Conservation (phyloP, 164 flowering plant species). For the Platanus orientalis region DNA sequence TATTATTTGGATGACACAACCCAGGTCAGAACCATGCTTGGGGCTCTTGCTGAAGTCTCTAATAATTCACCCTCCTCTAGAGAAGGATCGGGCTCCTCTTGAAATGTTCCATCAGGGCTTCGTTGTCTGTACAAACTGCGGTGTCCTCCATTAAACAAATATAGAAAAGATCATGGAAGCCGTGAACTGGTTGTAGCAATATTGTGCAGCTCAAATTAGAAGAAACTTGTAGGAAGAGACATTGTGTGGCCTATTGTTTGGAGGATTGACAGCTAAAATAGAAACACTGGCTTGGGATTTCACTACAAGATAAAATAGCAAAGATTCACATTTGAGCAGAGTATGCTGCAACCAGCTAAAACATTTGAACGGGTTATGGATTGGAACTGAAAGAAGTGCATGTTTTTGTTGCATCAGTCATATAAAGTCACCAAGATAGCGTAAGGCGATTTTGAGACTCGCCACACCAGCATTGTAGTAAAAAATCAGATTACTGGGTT, state of each 20-base stretch:
- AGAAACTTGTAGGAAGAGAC: constrained; percentile 6
- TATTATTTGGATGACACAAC: constrained; percentile 53
- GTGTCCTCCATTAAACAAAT: constrained; percentile 1
- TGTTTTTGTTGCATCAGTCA: not conserved
- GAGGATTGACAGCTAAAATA: not conserved
- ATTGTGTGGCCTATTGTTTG: not conserved
- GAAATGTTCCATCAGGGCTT: constrained; percentile 7
- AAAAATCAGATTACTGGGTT: not conserved
- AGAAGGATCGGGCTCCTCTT: constrained; percentile 10
- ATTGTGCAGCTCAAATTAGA: constrained; percentile 13
- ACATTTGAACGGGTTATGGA: not conserved
- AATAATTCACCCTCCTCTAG: constrained; percentile 26
- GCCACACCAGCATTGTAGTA: not conserved
- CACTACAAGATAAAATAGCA: not conserved
- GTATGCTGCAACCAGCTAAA: not conserved
- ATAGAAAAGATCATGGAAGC: constrained; percentile 1
- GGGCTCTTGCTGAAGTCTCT: constrained; percentile 42
- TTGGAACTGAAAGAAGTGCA: constrained; percentile 10
- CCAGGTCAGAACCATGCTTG: constrained; percentile 44
- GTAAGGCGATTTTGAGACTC: constrained; percentile 6
- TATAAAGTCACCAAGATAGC: constrained; percentile 4
- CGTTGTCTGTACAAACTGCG: constrained; percentile 2
- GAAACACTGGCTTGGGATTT: constrained; percentile 3
- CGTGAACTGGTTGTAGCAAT: not conserved
- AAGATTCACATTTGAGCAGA: constrained; percentile 4